A percentile compares a stretch with the other conserved stretches of the same genome.
Conservation (phyloP, 345 rosid genomes). For the Brassica juncea region DNA sequence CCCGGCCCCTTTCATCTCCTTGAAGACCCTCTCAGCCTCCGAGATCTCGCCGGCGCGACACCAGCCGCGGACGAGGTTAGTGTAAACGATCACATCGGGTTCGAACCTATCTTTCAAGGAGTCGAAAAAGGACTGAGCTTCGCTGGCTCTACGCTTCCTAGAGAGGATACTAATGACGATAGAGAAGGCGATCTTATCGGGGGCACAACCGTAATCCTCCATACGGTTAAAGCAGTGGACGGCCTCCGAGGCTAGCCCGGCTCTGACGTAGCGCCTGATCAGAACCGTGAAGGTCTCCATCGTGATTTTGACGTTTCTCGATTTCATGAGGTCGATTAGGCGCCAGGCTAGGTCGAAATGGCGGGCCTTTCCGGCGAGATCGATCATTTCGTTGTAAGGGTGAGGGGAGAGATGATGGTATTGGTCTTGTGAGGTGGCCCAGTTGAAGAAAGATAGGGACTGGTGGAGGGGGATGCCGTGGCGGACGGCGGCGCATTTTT, state of each 20-base stretch:
- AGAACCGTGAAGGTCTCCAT: slow-evolving; percentile 66
- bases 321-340: slow-evolving; percentile 68
- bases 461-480: slow-evolving; percentile 80
- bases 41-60: slow-evolving; percentile 69
- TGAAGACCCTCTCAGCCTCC: slow-evolving; percentile 74
- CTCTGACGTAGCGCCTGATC: slow-evolving; percentile 80
- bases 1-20: slow-evolving; percentile 77
- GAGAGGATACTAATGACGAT: slow-evolving; percentile 66
- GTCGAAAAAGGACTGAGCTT: slow-evolving; percentile 83
- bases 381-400: slow-evolving; percentile 84
- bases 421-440: slow-evolving; percentile 54
- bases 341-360: slow-evolving; percentile 81
- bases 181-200: slow-evolving; percentile 77
- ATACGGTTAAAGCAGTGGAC: slow-evolving; percentile 86
- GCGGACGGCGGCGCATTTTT: slow-evolving; percentile 65
- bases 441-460: slow-evolving; percentile 79
- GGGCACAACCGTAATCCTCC: slow-evolving; percentile 85
- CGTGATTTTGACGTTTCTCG: slow-evolving; percentile 55
- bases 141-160: slow-evolving; percentile 69
- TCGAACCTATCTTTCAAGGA: slow-evolving; percentile 60
- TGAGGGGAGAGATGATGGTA: slow-evolving; percentile 47
- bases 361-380: slow-evolving; percentile 76
- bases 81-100: slow-evolving; percentile 74
- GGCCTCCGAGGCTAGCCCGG: slow-evolving; percentile 86
- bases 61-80: slow-evolving; percentile 85